phyloP scores from a whole-genome alignment of 768 basidiomycete species.

The Mrakia blollopis region DNA sequence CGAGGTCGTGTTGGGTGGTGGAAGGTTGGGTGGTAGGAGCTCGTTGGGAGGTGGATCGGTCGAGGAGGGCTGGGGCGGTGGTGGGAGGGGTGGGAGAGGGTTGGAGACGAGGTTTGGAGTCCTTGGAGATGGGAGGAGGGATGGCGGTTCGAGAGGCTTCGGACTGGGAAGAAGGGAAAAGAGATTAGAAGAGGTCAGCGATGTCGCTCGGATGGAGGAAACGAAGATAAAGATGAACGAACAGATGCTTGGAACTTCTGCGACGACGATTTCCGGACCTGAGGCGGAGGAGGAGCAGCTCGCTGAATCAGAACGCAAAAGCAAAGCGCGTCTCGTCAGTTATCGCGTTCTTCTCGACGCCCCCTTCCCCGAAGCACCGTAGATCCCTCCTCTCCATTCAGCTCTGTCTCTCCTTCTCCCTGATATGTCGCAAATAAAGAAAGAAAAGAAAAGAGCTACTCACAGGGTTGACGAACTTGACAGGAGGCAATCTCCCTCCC shows the following conservation, averaged over 20 bases:
- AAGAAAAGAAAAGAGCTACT: background rate
- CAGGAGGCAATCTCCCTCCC: background rate
- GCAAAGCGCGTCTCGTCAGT: background rate
- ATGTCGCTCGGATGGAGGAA: background rate
- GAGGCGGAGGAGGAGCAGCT: slow-evolving; percentile 38
- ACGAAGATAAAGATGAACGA: background rate
- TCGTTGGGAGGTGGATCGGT: slow-evolving; percentile 63
- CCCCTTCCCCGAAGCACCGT: no score
- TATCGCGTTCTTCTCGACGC: no score
- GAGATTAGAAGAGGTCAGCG: background rate
- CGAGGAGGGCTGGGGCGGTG: slow-evolving; percentile 40
- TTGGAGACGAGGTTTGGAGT: slow-evolving; percentile 37
- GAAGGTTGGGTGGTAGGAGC: slow-evolving; percentile 67
- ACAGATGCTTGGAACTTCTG: background rate
- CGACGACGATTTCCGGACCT: slow-evolving; percentile 7
- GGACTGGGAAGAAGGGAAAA: background rate
- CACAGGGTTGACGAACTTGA: slow-evolving; percentile 16
- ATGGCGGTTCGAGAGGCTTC: slow-evolving; percentile 39
- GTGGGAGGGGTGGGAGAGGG: slow-evolving; percentile 36
- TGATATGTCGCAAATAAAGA: background rate
- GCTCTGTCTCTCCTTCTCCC: no score
- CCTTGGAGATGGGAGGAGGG: slow-evolving; percentile 36
- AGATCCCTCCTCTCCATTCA: no score
- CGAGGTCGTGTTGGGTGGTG: slow-evolving; percentile 35
- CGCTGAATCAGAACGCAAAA: slow-evolving; percentile 34